Conservation (phyloP, 2,329 filamentous ascomycete genomes). For the Claviceps sp. region DNA sequence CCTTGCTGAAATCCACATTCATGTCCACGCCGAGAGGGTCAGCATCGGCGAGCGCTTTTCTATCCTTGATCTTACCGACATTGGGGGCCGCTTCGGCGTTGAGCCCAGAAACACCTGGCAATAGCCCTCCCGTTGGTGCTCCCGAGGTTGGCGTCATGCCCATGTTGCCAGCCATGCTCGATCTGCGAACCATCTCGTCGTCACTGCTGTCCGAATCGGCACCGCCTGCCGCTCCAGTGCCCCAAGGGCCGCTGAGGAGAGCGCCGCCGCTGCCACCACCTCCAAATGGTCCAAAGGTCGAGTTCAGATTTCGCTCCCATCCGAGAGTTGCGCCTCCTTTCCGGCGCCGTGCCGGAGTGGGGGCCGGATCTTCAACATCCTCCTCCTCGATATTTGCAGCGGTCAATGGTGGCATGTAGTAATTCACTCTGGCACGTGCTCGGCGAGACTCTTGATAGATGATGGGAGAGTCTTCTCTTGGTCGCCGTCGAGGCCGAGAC, state of each 20-base stretch:
- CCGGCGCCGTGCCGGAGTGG: constrained; percentile 56
- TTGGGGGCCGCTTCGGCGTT: constrained; percentile 50
- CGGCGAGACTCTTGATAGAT: constrained; percentile 44
- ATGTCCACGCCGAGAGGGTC: constrained; percentile 89
- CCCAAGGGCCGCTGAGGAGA: constrained; percentile 61
- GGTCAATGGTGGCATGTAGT: constrained; percentile 65
- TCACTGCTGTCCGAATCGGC: constrained; percentile 95
- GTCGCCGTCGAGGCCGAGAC: constrained; percentile 37
- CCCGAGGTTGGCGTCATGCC: constrained; percentile 45
- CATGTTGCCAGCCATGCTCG: constrained; percentile 42
- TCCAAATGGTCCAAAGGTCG: constrained; percentile 85
- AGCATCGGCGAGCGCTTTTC: constrained; percentile 80
- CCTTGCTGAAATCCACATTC: constrained; percentile 85
- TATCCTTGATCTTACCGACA: constrained; percentile 86
- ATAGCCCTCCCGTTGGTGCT: constrained; percentile 28
- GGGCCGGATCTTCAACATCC: constrained; percentile 51
- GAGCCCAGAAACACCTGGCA: constrained; percentile 26
- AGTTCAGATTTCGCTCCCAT: constrained; percentile 75
- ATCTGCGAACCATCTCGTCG: constrained; percentile 65
- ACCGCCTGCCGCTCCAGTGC: constrained; percentile 59
- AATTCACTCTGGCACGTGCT: constrained; percentile 56
- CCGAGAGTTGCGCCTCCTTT: constrained; percentile 42
- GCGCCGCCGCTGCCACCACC: constrained; percentile 63
- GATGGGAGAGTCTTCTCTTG: constrained; percentile 39
- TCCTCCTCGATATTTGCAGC: constrained; percentile 55